These are phyloP conservation scores for Aspergillus awamori DNA, from an alignment of 2,329 filamentous ascomycete species.

Conservation along the genomic window DNA sequence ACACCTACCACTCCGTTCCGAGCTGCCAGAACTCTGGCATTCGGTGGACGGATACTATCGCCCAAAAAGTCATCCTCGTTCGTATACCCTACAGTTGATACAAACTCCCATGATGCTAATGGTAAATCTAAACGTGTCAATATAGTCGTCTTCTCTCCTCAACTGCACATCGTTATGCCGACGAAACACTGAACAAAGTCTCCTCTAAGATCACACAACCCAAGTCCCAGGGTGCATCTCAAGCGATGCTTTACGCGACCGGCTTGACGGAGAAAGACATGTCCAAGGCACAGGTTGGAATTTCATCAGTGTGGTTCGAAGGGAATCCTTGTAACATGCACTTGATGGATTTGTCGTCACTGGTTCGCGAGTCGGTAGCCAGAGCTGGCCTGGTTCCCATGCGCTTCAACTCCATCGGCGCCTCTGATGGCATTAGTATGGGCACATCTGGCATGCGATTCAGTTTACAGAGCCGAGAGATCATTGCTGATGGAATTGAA, in stretches of 20 bases:
- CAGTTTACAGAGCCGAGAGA: slow-evolving; percentile 85
- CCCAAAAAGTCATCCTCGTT: neutral
- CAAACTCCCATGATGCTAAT: neutral
- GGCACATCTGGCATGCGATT: slow-evolving; percentile 94
- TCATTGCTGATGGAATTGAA: slow-evolving; percentile 96
- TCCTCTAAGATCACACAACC: slow-evolving; percentile 85
- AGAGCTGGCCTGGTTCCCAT: slow-evolving; percentile 80
- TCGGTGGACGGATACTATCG: neutral
- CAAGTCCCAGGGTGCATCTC: slow-evolving; percentile 93
- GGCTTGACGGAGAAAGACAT: slow-evolving; percentile 80
- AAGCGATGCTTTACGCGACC: slow-evolving; percentile 95
- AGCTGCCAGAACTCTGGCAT: neutral
- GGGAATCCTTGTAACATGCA: slow-evolving; percentile 99
- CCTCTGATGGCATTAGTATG: slow-evolving; percentile 95
- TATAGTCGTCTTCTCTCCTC: slow-evolving; percentile 1
- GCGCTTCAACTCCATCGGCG: slow-evolving; percentile 97
- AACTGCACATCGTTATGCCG: neutral
- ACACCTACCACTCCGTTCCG: neutral
- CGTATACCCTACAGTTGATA: neutral
- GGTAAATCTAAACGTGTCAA: neutral
- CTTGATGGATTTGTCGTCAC: slow-evolving; percentile 77
- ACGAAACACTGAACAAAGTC: slow-evolving; percentile 67
- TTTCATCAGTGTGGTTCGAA: slow-evolving; percentile 94
- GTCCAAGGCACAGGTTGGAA: slow-evolving; percentile 92
- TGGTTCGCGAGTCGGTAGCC: slow-evolving; percentile 69